These are phyloP conservation scores for Acrocalymma vagum DNA, from an alignment of 2,329 filamentous ascomycete species.

Conservation along the genomic window DNA sequence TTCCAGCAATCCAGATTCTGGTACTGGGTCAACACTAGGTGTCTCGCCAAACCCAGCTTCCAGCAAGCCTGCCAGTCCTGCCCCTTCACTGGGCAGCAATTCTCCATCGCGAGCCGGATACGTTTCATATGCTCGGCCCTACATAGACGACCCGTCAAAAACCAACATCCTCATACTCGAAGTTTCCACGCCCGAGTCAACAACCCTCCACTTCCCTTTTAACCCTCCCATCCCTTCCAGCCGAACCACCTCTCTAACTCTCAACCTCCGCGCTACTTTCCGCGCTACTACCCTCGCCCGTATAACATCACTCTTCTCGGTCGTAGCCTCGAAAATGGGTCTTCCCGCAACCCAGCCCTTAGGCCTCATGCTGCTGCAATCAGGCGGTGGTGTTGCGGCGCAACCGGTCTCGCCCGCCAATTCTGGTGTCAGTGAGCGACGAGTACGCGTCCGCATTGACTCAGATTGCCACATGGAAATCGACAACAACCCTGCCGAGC, in stretches of 20 bases:
- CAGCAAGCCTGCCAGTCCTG: slow-evolving; percentile 29
- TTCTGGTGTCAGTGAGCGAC: slow-evolving; percentile 74
- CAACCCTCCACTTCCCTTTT: slow-evolving; percentile 36
- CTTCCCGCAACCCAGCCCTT: slow-evolving; percentile 67
- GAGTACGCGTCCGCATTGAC: slow-evolving; percentile 58
- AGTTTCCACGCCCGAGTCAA: slow-evolving; percentile 61
- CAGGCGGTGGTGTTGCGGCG: slow-evolving; percentile 65
- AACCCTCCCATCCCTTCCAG: slow-evolving; percentile 17
- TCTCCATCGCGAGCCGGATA: slow-evolving; percentile 54
- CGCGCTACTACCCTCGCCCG: slow-evolving; percentile 74
- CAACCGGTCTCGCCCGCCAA: slow-evolving; percentile 73
- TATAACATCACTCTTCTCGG: slow-evolving; percentile 77
- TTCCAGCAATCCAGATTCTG: slow-evolving; percentile 22
- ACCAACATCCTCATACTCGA: slow-evolving; percentile 77
- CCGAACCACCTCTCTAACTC: slow-evolving; percentile 33
- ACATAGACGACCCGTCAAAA: slow-evolving; percentile 76
- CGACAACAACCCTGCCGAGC: slow-evolving; percentile 28
- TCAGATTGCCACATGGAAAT: slow-evolving; percentile 33
- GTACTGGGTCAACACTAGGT: slow-evolving; percentile 20
- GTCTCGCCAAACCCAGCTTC: slow-evolving; percentile 38
- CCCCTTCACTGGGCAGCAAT: slow-evolving; percentile 20
- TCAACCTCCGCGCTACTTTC: slow-evolving; percentile 71
- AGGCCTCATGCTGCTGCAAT: slow-evolving; percentile 71
- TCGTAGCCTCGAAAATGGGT: slow-evolving; percentile 82
- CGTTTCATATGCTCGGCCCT: slow-evolving; percentile 85